Conservation (phyloP, 352 stramenopile species). For the Phytophthora brassicae region DNA sequence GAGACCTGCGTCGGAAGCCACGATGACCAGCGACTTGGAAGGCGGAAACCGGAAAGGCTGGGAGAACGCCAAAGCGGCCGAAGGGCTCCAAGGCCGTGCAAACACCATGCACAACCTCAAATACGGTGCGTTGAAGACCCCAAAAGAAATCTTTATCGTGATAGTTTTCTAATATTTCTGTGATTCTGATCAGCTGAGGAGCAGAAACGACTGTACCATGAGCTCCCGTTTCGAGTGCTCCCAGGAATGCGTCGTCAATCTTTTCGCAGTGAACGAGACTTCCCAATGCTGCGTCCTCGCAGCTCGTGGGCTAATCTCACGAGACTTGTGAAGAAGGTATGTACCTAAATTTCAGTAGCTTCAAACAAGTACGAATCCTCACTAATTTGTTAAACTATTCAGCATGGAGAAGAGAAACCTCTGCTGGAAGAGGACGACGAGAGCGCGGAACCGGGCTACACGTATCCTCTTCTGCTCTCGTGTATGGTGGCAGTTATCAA, state of each 20-base stretch:
- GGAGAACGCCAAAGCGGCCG: constrained; percentile 62
- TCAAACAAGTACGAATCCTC: too few species aligned
- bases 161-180: background rate
- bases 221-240: constrained; percentile 64
- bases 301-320: constrained; percentile 59
- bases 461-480: constrained; percentile 55
- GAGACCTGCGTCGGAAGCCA: constrained; percentile 13
- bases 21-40: constrained; percentile 23
- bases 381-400: too few species aligned
- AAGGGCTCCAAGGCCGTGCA: constrained; percentile 66
- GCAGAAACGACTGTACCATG: constrained; percentile 69
- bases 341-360: too few species aligned
- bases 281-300: constrained; percentile 50
- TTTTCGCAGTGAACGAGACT: constrained; percentile 65
- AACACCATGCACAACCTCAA: constrained; percentile 72
- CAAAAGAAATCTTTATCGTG: background rate
- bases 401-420: constrained; percentile 63
- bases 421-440: constrained; percentile 48
- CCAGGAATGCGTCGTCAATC: constrained; percentile 65
- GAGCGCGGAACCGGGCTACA: constrained; percentile 55
- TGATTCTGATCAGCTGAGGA: constrained; percentile 48
- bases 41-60: constrained; percentile 32
- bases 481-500: constrained; percentile 65
- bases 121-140: constrained; percentile 35
- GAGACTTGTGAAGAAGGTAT: constrained; percentile 42